Conservation (phyloP, 169 alveolate species). For the Plasmodium gallinaceum region DNA sequence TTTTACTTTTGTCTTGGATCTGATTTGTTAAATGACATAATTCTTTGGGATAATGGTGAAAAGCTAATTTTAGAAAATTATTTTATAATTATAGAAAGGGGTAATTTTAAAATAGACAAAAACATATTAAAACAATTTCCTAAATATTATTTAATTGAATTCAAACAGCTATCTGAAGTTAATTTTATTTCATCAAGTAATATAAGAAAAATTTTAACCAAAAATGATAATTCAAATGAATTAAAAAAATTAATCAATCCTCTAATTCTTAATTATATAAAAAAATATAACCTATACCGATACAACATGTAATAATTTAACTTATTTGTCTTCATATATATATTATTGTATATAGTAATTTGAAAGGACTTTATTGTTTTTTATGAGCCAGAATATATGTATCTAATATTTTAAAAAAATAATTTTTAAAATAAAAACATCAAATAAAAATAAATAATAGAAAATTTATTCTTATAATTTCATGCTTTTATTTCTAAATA, state of each 20-base stretch:
- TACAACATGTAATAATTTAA: not conserved
- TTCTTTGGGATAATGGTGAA: slow-evolving; percentile 67
- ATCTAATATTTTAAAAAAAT: too few species aligned
- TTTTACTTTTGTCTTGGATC: slow-evolving; percentile 60
- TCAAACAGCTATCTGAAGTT: slow-evolving; percentile 31
- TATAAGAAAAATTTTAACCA: slow-evolving; percentile 36
- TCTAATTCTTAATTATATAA: slow-evolving; percentile 37
- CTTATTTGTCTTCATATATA: not conserved
- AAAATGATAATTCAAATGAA: slow-evolving; percentile 39
- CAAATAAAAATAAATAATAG: too few species aligned
- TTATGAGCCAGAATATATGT: too few species aligned
- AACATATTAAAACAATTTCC: slow-evolving; percentile 33
- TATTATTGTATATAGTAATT: too few species aligned
- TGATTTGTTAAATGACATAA: slow-evolving; percentile 36
- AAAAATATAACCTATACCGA: slow-evolving; percentile 41
- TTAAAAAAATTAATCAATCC: slow-evolving; percentile 43
- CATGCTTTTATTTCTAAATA: too few species aligned
- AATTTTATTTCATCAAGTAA: slow-evolving; percentile 73
- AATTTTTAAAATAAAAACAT: too few species aligned
- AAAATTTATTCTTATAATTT: too few species aligned
- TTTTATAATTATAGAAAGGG: slow-evolving; percentile 57
- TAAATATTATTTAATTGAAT: slow-evolving; percentile 55
- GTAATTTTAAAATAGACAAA: slow-evolving; percentile 55
- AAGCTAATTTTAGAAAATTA: slow-evolving; percentile 51
- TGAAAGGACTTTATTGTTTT: too few species aligned